Percentiles rank a stretch among this genome's conserved stretches.
Conservation (phyloP, 2,329 filamentous ascomycete species). For the Penicillium frequentans region DNA sequence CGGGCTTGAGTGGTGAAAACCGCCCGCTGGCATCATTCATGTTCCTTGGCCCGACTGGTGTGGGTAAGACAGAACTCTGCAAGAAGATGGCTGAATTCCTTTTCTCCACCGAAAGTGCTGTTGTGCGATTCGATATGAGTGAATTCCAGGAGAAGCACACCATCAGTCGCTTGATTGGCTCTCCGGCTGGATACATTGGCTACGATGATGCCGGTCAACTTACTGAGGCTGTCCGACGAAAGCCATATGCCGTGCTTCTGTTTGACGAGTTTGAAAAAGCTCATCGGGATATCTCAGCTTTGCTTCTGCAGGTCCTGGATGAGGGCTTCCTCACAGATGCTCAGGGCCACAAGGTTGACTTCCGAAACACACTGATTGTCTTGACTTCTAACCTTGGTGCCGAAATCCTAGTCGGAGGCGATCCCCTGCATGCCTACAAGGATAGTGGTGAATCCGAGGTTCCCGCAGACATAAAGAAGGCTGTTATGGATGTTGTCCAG, state of each 20-base stretch:
- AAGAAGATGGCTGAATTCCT: constrained; percentile 93
- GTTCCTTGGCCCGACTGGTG: constrained; percentile 94
- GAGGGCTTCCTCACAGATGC: constrained; percentile 95
- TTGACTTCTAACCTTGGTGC: constrained; percentile 94
- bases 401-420: constrained; percentile 78
- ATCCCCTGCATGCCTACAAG: constrained; percentile 64
- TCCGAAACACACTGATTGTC: constrained; percentile 94
- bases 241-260: constrained; percentile 90
- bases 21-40: constrained; percentile 92
- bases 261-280: constrained; percentile 99
- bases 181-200: constrained; percentile 90
- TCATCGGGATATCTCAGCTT: constrained; percentile 87
- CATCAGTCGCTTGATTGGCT: constrained; percentile 86
- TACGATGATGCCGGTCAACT: constrained; percentile 97
- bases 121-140: constrained; percentile 95
- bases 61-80: constrained; percentile 95
- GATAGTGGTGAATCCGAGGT: constrained; percentile 67
- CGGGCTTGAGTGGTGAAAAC: constrained; percentile 88
- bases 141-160: constrained; percentile 98
- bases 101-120: constrained; percentile 87
- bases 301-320: constrained; percentile 91
- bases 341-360: constrained; percentile 95
- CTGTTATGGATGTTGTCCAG: constrained; percentile 86
- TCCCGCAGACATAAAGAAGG: constrained; percentile 68
- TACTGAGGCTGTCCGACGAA: constrained; percentile 90